Evolutionary conservation across 2,329 filamentous ascomycete genomes (phyloP).

Genomic region (Malbranchea zuffiana): DNA sequence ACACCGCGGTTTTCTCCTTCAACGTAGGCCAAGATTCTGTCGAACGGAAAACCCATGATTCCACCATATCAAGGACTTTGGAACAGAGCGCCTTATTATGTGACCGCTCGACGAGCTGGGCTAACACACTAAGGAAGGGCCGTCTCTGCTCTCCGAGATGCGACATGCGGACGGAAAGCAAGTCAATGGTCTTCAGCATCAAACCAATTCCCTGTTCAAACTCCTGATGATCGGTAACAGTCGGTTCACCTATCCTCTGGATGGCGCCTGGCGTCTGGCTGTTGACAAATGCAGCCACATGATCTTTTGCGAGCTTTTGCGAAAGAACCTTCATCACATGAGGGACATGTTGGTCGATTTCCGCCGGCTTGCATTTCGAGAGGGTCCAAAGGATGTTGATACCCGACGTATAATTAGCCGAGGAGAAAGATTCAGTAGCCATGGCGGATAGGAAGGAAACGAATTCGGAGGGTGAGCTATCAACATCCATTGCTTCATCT

Average conservation of each 20-base stretch:
- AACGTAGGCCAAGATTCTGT: conserved; percentile 92
- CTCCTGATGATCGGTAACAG: conserved; percentile 54
- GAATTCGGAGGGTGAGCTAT: conserved; percentile 71
- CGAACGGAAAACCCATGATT: conserved; percentile 90
- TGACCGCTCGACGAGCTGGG: conserved; percentile 90
- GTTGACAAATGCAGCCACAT: conserved; percentile 62
- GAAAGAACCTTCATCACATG: conserved; percentile 90
- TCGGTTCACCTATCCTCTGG: conserved; percentile 17
- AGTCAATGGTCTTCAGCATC: conserved; percentile 90
- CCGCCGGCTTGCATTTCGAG: conserved; percentile 68
- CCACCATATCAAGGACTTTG: conserved; percentile 88
- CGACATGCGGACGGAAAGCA: conserved; percentile 85
- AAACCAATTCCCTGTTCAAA: conserved; percentile 79
- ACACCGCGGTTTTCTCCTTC: conserved; percentile 95
- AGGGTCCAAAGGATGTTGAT: conserved; percentile 92
- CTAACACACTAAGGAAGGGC: conserved; percentile 89
- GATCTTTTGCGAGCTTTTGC: conserved; percentile 81
- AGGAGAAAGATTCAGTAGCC: conserved; percentile 76
- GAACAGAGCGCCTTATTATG: conserved; percentile 75
- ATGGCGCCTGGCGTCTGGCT: conserved; percentile 35
- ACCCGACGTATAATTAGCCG: conserved; percentile 70
- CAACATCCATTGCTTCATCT: conserved; percentile 70
- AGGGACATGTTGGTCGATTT: conserved; percentile 80
- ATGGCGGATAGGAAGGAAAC: conserved; percentile 73
- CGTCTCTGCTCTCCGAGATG: conserved; percentile 79